Base-by-base conservation (phyloP, 345 rosid species). In the Eucalyptus cladocalyx region DNA sequence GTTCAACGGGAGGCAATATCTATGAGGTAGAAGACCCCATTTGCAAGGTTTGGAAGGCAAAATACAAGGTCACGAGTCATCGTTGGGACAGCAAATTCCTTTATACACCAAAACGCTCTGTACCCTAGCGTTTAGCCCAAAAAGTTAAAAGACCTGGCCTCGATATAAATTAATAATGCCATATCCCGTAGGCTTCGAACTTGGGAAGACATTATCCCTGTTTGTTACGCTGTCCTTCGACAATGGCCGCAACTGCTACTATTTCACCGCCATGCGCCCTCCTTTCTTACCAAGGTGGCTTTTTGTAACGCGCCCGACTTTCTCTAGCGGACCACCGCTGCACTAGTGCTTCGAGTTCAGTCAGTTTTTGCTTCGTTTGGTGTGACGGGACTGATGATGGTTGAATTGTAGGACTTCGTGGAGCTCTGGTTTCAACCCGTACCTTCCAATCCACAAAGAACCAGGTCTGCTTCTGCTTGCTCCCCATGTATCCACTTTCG, bases 361-460 rank as follows among this genome's bases (percentile, higher is more conserved):
- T 76, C 47, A 11, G 28, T 76, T 40, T 40, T 40, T 76, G 47
- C 83, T 4, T 76, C 83, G 4, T 26, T 76, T 26, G 28, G 45
- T 76, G 47, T 3, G 28, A 37, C 42, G 83, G 30, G 28, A 76
- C 83, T 76, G 83, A 76, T 40, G 47, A 40, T 19, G 83, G 60
- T 86, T 53, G 87, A 54, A 42, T 80, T 23, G 58, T 91, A 93
- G 93, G 90, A 50, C n/a, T 86, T 58, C 86, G 86, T 40, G 62
- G 87, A 58, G 72, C 69, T 60, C 24, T 87, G 50, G 26, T 30
- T 18, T 65, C 91, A 42, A 87, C 86, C 87, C 91, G 89, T 87
- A 89, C 88, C 58, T 76, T 91, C 86, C 92, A 87, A 32, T 91
- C 89, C 89, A 86, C 80, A 89, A 87, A 85, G 87, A 93, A 90